These are phyloP conservation scores for Curvularia sp. DNA, from an alignment of 2,329 filamentous ascomycete species.

Conservation along the genomic window DNA sequence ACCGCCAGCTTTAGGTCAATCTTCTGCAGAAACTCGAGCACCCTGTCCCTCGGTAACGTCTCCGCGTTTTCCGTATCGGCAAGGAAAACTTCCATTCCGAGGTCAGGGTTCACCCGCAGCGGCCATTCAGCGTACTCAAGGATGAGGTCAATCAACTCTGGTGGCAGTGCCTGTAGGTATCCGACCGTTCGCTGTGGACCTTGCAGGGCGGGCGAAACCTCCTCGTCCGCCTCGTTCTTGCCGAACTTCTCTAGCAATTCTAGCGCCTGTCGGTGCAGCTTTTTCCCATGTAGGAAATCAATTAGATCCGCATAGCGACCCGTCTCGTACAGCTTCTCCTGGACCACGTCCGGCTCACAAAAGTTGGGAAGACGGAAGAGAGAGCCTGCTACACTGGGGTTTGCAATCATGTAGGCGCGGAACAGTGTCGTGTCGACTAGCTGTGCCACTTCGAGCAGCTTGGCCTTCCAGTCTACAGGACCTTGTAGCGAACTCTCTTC, in stretches of 20 bases:
- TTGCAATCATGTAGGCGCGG: constrained; percentile 91
- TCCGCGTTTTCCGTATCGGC: constrained; percentile 96
- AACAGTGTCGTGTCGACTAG: constrained; percentile 95
- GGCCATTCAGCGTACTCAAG: constrained; percentile 93
- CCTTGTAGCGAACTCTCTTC: constrained; percentile 36
- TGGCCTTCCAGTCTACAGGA: constrained; percentile 68
- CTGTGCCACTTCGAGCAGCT: constrained; percentile 77
- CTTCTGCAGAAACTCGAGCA: constrained; percentile 74
- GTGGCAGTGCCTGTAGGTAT: constrained; percentile 88
- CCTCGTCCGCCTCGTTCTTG: constrained; percentile 56
- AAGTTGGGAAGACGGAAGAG: constrained; percentile 97
- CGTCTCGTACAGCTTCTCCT: constrained; percentile 87
- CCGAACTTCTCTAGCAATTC: constrained; percentile 84
- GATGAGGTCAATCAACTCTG: constrained; percentile 87
- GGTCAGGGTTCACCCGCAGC: constrained; percentile 70
- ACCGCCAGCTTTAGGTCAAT: constrained; percentile 77
- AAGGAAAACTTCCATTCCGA: constrained; percentile 91
- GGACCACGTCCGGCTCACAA: constrained; percentile 93
- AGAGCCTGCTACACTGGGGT: constrained; percentile 81
- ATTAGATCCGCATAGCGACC: constrained; percentile 91
- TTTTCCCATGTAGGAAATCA: constrained; percentile 97
- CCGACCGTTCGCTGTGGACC: constrained; percentile 84
- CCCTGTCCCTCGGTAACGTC: constrained; percentile 77
- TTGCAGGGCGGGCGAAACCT: constrained; percentile 65
- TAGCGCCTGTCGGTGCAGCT: constrained; percentile 84